Evolutionary conservation across 148 eudicot species (phyloP).

Genomic region (Rhododendron simsii): DNA sequence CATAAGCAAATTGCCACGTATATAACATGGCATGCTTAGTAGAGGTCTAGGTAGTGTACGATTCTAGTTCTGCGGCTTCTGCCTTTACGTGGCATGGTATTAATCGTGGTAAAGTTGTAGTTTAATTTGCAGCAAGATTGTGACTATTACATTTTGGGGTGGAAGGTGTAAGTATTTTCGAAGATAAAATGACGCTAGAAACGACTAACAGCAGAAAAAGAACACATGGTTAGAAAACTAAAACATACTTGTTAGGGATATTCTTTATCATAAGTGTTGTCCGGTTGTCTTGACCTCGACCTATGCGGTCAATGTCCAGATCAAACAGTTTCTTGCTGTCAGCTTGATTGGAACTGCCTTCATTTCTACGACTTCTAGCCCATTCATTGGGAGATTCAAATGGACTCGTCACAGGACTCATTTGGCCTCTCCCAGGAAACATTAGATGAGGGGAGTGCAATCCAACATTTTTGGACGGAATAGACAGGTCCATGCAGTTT

Average conservation of each 20-base stretch:
- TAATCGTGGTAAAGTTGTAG: background rate
- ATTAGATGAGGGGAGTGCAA: conserved; percentile 52
- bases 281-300: conserved; percentile 70
- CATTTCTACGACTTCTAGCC: conserved; percentile 54
- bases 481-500: conserved; percentile 53
- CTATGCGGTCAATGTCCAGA: conserved; percentile 73
- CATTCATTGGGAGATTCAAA: conserved; percentile 69
- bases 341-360: conserved; percentile 42
- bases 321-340: conserved; percentile 84
- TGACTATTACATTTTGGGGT: background rate
- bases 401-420: conserved; percentile 46
- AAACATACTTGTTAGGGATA: conserved; percentile 89
- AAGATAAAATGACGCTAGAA: background rate
- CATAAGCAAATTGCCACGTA: background rate
- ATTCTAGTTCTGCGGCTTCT: background rate
- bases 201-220: background rate
- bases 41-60: background rate
- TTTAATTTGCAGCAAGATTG: background rate
- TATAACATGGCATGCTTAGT: background rate
- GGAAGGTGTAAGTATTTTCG: background rate
- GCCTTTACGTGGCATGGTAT: background rate
- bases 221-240: conserved; percentile 7
- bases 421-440: conserved; percentile 58
- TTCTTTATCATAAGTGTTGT: conserved; percentile 93
- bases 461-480: conserved; percentile 55